These are phyloP conservation scores for Botryotinia calthae DNA, from an alignment of 2,329 filamentous ascomycete species.

Conservation along the genomic window DNA sequence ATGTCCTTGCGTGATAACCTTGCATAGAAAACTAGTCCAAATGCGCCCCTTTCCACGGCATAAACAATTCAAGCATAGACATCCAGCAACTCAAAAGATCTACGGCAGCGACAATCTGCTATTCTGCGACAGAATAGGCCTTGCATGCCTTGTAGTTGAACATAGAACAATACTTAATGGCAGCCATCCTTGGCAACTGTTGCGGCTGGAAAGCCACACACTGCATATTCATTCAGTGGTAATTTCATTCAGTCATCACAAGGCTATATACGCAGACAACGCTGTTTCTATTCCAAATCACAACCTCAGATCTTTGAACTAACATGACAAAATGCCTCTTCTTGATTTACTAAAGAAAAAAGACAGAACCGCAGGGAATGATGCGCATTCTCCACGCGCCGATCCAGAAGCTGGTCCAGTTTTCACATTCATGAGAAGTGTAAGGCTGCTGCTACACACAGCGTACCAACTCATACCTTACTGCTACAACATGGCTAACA, in stretches of 20 bases:
- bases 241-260: slow-evolving; percentile 15
- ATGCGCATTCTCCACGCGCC: slow-evolving; percentile 34
- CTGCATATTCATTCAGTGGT: slow-evolving; percentile 27
- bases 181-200: slow-evolving; percentile 21
- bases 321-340: slow-evolving; percentile 51
- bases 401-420: slow-evolving; percentile 39
- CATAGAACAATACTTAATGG: slow-evolving; percentile 6
- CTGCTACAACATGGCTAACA: slow-evolving; percentile 15
- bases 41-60: slow-evolving; percentile 16
- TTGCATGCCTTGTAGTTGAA: slow-evolving; percentile 14
- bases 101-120: slow-evolving; percentile 26
- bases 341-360: slow-evolving; percentile 63
- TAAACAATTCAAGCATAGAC: background rate
- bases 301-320: slow-evolving; percentile 5
- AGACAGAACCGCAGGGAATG: slow-evolving; percentile 48
- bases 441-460: slow-evolving; percentile 8
- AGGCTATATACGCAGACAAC: slow-evolving; percentile 21
- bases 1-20: background rate
- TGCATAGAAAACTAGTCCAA: slow-evolving; percentile 10
- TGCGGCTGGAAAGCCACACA: slow-evolving; percentile 29
- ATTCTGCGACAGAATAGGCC: slow-evolving; percentile 9
- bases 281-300: slow-evolving; percentile 12
- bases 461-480: slow-evolving; percentile 5
- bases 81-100: slow-evolving; percentile 25
- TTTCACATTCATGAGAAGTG: slow-evolving; percentile 79